phyloP scores from a whole-genome alignment of 164 flowering plant genomes.

The Kingdonia uniflora region DNA sequence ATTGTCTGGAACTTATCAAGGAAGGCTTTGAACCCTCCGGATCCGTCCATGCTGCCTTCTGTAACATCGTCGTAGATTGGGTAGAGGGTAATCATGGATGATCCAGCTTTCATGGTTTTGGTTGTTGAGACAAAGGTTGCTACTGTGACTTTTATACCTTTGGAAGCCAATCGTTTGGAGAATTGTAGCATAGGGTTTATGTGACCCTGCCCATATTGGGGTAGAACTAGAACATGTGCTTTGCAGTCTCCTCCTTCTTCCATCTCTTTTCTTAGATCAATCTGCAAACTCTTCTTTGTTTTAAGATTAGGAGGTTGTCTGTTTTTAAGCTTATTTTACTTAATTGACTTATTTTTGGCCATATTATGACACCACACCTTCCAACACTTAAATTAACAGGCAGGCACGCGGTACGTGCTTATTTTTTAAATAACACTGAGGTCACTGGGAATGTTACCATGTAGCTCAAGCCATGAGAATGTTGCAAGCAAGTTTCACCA shows the following conservation, averaged over 20 bases:
- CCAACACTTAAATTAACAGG: too few relatives aligned
- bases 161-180: conserved; percentile 8
- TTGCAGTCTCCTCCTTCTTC: background rate
- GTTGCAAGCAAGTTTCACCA: too few relatives aligned
- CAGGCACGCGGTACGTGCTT: too few relatives aligned
- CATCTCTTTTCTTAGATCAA: too few relatives aligned
- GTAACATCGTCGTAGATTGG: conserved; percentile 8
- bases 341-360: too few relatives aligned
- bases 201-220: conserved; percentile 14
- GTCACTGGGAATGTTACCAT: too few relatives aligned
- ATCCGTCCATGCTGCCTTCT: background rate
- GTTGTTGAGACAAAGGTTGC: conserved; percentile 3
- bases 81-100: conserved; percentile 2
- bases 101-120: conserved; percentile 9
- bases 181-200: conserved; percentile 20
- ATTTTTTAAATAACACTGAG: too few relatives aligned
- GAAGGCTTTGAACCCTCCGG: conserved; percentile 3
- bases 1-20: background rate
- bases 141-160: conserved; percentile 10
- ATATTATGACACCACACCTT: too few relatives aligned
- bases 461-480: too few relatives aligned
- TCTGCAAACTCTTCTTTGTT: too few relatives aligned
- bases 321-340: too few relatives aligned
- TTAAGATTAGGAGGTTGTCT: too few relatives aligned
- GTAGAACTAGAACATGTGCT: conserved; percentile 14